Conservation (phyloP, 306 rosid species). For the Carpinus fangiana region DNA sequence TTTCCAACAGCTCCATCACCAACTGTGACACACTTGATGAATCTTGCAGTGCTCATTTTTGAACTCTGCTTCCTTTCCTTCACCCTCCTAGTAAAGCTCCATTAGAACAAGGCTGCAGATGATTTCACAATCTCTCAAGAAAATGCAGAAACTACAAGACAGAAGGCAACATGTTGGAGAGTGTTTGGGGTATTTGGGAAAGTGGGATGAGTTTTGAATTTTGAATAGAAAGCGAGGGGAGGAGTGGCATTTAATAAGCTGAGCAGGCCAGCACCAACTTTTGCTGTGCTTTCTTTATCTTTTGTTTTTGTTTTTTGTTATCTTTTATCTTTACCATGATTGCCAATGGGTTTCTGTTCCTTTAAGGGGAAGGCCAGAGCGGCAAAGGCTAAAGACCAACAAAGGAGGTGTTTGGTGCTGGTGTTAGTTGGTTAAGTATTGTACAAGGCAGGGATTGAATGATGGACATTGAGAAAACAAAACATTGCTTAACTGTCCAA, state of each 20-base stretch:
- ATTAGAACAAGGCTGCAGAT: slow-evolving; percentile 19
- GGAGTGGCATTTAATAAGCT: slow-evolving; percentile 54
- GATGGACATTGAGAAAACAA: slow-evolving; percentile 56
- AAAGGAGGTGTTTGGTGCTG: slow-evolving; percentile 66
- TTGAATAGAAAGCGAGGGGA: slow-evolving; percentile 51
- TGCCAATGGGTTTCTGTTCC: slow-evolving; percentile 77
- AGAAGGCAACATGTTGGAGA: slow-evolving; percentile 10
- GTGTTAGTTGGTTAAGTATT: slow-evolving; percentile 95
- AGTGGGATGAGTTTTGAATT: slow-evolving; percentile 34
- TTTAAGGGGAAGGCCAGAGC: slow-evolving; percentile 85
- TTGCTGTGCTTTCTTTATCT: slow-evolving; percentile 43
- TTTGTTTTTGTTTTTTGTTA: slow-evolving; percentile 10
- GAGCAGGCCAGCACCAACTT: slow-evolving; percentile 57
- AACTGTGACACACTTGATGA: slow-evolving; percentile 90
- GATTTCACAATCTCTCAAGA: slow-evolving; percentile 3
- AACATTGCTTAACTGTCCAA: slow-evolving; percentile 34
- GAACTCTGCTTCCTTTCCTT: slow-evolving; percentile 4
- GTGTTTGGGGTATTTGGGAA: slow-evolving; percentile 8
- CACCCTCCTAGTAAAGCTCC: slow-evolving; percentile 29
- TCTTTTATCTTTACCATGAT: slow-evolving; percentile 40
- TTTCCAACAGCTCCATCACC: slow-evolving; percentile 98
- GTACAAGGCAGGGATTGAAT: slow-evolving; percentile 70
- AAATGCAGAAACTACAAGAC: background rate
- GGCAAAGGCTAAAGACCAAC: slow-evolving; percentile 51
- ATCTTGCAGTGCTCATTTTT: slow-evolving; percentile 83